Base-by-base conservation (phyloP, 2,329 filamentous ascomycete species). In the Sporothrix schenckii region DNA sequence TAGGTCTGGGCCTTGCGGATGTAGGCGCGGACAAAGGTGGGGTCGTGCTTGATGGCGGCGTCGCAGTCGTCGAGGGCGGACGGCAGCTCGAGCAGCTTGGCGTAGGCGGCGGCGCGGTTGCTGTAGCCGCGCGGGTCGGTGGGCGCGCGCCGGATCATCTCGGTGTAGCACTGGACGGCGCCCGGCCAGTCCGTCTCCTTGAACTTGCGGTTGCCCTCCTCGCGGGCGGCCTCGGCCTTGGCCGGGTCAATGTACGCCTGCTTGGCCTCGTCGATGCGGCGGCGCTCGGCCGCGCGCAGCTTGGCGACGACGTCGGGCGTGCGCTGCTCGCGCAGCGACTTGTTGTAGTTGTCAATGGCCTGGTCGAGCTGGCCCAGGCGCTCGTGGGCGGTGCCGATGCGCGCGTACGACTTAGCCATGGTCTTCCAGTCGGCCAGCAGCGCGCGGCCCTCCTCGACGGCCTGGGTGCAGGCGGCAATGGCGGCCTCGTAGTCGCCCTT, bases 401-500 rank as follows among this genome's bases (percentile, higher is more conserved):
- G 93, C 52, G 94, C 93, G 77, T 95, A 97, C n/a, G 94, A 92
- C 89, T 97, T 98, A 78, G 96, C 94, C 75, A 99, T 94, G 78
- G 94, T 87, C 88, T 99, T 99, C 86, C 98, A 99, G 83, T 99
- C 95, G 73, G 95, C 94, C 70, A 93, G 91, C 75, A 96, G 89
- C 76, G 91, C 87, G 71, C 95, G 92, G 70, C 95, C 95, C 80
- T 98, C 91, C 75, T 96, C 91, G 69, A 97, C 87, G 13, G 96
- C 95, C 82, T 93, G 89, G 76, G 92, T 89, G 83, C 95, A 99
- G 19, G 90, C 84, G 76, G 96, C 92, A 74, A 99, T 93, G 75
- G 91, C 90, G 71, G 90, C 91, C 77, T 96, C 87, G 80, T 92
- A 97, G 79, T 98, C 95, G 70, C 93, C 94, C 85, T 98, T 97